Percentiles rank a stretch among this genome's conserved stretches.
Evolutionary conservation across 1,284 basidiomycete genomes (phyloP).

Genomic region (Athelia sp.): DNA sequence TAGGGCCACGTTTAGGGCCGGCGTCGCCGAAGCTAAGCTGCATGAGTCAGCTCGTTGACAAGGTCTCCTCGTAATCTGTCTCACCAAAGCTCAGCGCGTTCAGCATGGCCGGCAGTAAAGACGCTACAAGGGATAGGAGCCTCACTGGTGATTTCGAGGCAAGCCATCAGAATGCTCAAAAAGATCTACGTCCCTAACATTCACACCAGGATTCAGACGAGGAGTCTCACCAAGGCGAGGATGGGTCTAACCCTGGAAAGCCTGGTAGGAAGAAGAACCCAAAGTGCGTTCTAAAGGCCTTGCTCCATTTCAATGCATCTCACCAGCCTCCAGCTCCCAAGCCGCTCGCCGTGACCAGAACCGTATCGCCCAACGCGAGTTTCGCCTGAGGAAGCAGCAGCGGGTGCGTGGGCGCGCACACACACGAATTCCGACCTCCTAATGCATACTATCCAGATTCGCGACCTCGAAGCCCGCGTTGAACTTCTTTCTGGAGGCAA

Average conservation of each 20-base stretch:
- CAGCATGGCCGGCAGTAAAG: conserved; percentile 29
- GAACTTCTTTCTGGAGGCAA: conserved; percentile 86
- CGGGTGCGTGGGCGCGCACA: conserved; percentile 38
- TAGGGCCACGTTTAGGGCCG: too few species aligned
- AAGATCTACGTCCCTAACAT: too few species aligned
- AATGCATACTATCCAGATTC: conserved; percentile 60
- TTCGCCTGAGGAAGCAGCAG: conserved; percentile 85
- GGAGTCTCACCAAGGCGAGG: conserved; percentile 47
- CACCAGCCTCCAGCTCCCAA: conserved; percentile 55
- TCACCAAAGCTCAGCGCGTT: conserved; percentile 31
- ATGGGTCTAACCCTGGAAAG: conserved; percentile 46
- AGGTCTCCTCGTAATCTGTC: conserved; percentile 32
- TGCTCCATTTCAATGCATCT: neutral
- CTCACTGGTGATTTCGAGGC: conserved; percentile 54
- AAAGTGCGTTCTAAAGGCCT: conserved; percentile 39
- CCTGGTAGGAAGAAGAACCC: conserved; percentile 84
- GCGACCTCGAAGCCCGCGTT: conserved; percentile 87
- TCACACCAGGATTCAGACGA: conserved; percentile 53
- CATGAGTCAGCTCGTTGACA: too few species aligned
- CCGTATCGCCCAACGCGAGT: conserved; percentile 89
- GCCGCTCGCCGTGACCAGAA: conserved; percentile 86
- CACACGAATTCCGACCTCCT: neutral
- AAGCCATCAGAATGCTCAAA: too few species aligned
- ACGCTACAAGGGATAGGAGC: conserved; percentile 48
- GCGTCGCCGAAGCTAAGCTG: too few species aligned